These are phyloP conservation scores for Hericium erinaceus DNA, from an alignment of 768 basidiomycete species.

Conservation along the genomic window DNA sequence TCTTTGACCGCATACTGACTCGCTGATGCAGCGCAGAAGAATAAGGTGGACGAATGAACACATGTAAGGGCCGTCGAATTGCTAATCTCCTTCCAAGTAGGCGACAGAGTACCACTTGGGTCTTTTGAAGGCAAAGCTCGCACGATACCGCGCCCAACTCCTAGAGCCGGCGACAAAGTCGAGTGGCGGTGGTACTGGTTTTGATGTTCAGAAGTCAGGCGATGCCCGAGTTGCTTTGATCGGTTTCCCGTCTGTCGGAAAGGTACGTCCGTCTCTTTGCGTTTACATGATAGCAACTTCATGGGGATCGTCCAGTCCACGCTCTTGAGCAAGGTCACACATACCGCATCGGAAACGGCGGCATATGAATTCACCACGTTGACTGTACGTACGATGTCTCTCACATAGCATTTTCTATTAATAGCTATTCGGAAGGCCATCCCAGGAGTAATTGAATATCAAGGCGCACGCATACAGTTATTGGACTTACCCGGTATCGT, in stretches of 20 bases:
- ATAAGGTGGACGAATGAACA: constrained; percentile 52
- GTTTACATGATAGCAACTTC: constrained; percentile 1
- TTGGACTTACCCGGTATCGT: constrained; percentile 96
- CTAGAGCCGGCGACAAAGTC: constrained; percentile 87
- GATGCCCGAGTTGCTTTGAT: constrained; percentile 90
- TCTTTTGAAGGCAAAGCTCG: constrained; percentile 88
- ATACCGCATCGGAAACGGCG: constrained; percentile 81
- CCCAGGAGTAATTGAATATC: constrained; percentile 93
- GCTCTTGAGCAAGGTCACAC: constrained; percentile 82
- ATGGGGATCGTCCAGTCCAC: constrained; percentile 53
- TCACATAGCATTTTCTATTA: not conserved
- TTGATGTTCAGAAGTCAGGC: constrained; percentile 81
- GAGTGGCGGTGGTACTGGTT: constrained; percentile 71
- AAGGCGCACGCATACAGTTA: constrained; percentile 88
- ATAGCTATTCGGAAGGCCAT: constrained; percentile 52
- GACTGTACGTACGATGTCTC: constrained; percentile 37
- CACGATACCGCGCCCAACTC: constrained; percentile 89
- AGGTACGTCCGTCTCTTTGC: constrained; percentile 30
- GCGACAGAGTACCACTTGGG: constrained; percentile 94
- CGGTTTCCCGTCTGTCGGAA: constrained; percentile 94
- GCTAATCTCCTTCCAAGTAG: constrained; percentile 26
- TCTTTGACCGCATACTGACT: not conserved
- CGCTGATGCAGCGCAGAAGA: constrained; percentile 71
- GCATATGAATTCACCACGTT: constrained; percentile 96
- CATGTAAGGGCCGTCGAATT: not conserved